Evolutionary conservation across 1,139 yeast species (phyloP).

Genomic region (Candida pseudoviswanathii): DNA sequence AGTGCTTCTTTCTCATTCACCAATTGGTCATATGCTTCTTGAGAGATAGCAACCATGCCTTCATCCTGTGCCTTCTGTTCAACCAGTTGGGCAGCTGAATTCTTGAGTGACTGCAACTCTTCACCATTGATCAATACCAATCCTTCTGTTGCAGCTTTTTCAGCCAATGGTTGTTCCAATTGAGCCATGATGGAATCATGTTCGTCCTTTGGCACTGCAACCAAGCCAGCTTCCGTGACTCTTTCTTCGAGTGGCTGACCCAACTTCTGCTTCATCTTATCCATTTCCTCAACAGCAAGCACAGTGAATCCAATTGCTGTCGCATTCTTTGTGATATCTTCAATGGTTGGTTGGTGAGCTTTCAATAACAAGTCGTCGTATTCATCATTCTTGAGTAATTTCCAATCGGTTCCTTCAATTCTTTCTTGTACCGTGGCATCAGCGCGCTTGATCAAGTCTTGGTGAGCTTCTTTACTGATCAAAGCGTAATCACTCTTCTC

Average conservation of each 20-base stretch:
- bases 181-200: slow-evolving; percentile 23
- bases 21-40: slow-evolving; percentile 21
- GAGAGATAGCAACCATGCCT: slow-evolving; percentile 29
- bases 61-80: slow-evolving; percentile 24
- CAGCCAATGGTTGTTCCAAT: slow-evolving; percentile 26
- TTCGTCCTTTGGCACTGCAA: slow-evolving; percentile 35
- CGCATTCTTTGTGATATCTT: slow-evolving; percentile 30
- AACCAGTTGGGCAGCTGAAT: slow-evolving; percentile 16
- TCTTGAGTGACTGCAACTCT: slow-evolving; percentile 16
- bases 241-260: slow-evolving; percentile 19
- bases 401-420: slow-evolving; percentile 26
- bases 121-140: slow-evolving; percentile 10
- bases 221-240: slow-evolving; percentile 34
- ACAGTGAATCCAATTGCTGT: slow-evolving; percentile 29
- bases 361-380: slow-evolving; percentile 35
- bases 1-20: slow-evolving; percentile 13
- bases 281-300: slow-evolving; percentile 22
- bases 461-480: slow-evolving; percentile 23
- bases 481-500: slow-evolving; percentile 1
- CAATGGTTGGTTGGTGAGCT: slow-evolving; percentile 43
- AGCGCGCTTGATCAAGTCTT: slow-evolving; percentile 20
- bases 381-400: slow-evolving; percentile 25
- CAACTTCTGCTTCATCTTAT: slow-evolving; percentile 1
- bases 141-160: slow-evolving; percentile 24
- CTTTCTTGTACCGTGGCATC: slow-evolving; percentile 26